Evolutionary conservation across 2,329 filamentous ascomycete genomes (phyloP).

Genomic region (Davidsoniella australis): DNA sequence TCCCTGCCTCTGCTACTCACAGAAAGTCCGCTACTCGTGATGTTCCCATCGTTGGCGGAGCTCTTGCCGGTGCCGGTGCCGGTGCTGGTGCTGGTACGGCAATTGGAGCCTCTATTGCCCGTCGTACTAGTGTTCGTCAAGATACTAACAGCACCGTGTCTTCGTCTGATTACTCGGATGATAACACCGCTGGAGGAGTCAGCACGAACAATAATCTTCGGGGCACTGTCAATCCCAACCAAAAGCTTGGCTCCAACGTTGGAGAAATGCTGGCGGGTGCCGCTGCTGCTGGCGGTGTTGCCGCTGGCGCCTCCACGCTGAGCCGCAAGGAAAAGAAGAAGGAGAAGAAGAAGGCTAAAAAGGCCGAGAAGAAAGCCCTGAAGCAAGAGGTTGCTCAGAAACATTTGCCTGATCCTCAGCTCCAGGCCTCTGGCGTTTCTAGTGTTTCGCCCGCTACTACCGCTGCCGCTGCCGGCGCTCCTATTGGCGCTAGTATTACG

Average conservation of each 20-base stretch:
- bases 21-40: not conserved
- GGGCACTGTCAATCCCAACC: not conserved
- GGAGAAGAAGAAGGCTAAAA: constrained; percentile 67
- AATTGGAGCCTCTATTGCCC: not conserved
- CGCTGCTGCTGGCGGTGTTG: constrained; percentile 2
- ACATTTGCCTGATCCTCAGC: not conserved
- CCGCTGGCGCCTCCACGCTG: not conserved
- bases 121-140: not conserved
- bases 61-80: not conserved
- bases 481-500: not conserved
- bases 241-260: constrained; percentile 5
- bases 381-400: not conserved
- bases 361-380: constrained; percentile 29
- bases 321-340: constrained; percentile 40
- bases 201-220: not conserved
- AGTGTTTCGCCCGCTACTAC: not conserved
- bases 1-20: not conserved
- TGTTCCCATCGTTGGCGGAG: not conserved
- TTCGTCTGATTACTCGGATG: constrained; percentile 5
- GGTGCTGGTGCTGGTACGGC: not conserved
- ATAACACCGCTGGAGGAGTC: not conserved
- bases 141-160: not conserved
- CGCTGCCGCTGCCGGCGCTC: not conserved
- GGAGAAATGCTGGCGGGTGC: constrained; percentile 8
- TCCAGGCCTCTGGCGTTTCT: not conserved